Percentiles rank a stretch among this genome's conserved stretches.
These are phyloP conservation scores for Sporothrix inflata DNA, from an alignment of 2,329 filamentous ascomycete genomes.

Conservation along the genomic window DNA sequence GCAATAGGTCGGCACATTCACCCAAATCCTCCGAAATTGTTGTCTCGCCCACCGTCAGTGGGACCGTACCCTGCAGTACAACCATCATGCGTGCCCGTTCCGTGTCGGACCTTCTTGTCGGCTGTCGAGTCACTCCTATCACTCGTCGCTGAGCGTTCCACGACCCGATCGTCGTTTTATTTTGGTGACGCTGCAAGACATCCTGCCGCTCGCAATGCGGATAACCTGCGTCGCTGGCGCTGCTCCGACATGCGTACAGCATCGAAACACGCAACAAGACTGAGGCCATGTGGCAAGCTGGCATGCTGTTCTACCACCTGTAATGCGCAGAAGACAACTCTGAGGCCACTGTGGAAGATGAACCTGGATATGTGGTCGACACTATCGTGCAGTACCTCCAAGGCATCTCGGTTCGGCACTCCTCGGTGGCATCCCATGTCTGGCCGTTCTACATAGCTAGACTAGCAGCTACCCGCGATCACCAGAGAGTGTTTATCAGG, in stretches of 20 bases:
- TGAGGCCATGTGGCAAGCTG: constrained; percentile 26
- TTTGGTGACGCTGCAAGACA: neutral
- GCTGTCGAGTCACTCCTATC: constrained; percentile 28
- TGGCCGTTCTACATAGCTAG: constrained; percentile 28
- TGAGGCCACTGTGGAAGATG: no score
- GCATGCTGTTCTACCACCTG: constrained; percentile 12
- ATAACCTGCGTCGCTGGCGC: constrained; percentile 14
- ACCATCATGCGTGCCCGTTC: no score
- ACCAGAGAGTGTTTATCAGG: neutral
- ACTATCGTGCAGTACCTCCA: neutral
- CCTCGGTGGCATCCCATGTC: constrained; percentile 17
- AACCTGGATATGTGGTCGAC: neutral
- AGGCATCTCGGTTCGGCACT: neutral
- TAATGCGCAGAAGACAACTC: neutral
- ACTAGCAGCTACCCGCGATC: neutral
- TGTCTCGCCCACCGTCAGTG: no score
- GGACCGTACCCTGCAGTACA: no score
- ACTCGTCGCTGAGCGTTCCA: constrained; percentile 17
- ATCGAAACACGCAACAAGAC: constrained; percentile 14
- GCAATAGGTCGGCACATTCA: no score
- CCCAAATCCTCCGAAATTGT: no score
- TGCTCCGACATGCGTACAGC: constrained; percentile 11
- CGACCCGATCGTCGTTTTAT: neutral
- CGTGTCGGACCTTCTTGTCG: constrained; percentile 20
- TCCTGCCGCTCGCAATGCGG: no score